These are phyloP conservation scores for Fusarium setosum DNA, from an alignment of 2,329 filamentous ascomycete genomes.

Conservation along the genomic window DNA sequence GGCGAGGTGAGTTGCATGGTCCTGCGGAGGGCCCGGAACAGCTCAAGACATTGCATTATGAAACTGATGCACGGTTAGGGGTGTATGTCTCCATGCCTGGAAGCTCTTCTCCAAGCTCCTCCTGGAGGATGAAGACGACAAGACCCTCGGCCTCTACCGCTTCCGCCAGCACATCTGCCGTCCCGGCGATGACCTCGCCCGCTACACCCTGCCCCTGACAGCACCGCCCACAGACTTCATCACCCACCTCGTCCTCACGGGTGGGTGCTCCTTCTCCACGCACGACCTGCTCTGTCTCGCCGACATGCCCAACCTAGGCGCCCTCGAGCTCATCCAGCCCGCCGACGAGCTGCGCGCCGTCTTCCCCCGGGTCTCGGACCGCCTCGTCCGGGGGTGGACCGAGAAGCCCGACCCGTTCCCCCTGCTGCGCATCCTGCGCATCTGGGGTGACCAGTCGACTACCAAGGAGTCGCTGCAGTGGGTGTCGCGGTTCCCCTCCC, in stretches of 20 bases:
- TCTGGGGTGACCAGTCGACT: conserved; percentile 55
- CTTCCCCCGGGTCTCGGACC: conserved; percentile 56
- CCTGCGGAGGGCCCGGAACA: background rate
- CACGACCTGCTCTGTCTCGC: conserved; percentile 55
- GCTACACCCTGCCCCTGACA: conserved; percentile 53
- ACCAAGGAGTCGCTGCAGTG: conserved; percentile 55
- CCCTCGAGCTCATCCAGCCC: conserved; percentile 59
- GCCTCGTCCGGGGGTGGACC: conserved; percentile 59
- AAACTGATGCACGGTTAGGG: conserved; percentile 37
- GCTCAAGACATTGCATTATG: too few relatives aligned
- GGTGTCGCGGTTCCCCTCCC: conserved; percentile 55
- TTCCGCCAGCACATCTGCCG: conserved; percentile 54
- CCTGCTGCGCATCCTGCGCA: conserved; percentile 57
- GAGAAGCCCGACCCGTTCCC: conserved; percentile 57
- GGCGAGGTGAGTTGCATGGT: conserved; percentile 46
- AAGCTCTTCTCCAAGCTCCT: conserved; percentile 52
- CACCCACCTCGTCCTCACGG: conserved; percentile 54
- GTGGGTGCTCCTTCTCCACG: conserved; percentile 48
- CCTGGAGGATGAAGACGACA: conserved; percentile 47
- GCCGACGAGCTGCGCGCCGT: conserved; percentile 38
- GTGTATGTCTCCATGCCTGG: conserved; percentile 54
- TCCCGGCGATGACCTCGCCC: conserved; percentile 47
- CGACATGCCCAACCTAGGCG: conserved; percentile 58
- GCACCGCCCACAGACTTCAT: conserved; percentile 53
- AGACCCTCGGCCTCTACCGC: conserved; percentile 51